These are phyloP conservation scores for Heliophila coronopifolia DNA, from an alignment of 441 rosid species.

Conservation along the genomic window DNA sequence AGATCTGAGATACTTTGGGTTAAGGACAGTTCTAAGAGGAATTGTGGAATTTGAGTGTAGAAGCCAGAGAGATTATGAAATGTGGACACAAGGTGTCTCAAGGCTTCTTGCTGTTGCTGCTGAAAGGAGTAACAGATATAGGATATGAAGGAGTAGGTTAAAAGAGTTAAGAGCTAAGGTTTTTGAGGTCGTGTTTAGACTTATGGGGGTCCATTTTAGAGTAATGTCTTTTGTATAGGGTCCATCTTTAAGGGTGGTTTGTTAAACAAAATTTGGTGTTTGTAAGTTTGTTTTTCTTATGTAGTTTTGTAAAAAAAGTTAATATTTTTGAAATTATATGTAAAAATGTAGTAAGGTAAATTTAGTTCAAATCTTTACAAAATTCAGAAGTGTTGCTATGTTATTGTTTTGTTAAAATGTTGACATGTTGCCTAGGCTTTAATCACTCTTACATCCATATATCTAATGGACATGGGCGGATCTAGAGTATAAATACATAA, in stretches of 20 bases:
- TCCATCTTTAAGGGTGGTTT: not conserved
- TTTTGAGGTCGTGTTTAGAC: not conserved
- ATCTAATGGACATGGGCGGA: too few species aligned
- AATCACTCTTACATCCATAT: too few species aligned
- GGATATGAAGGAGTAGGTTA: constrained; percentile 32
- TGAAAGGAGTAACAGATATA: constrained; percentile 45
- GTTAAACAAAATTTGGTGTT: constrained; percentile 2
- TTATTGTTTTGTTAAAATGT: too few species aligned
- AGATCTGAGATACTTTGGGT: constrained; percentile 57
- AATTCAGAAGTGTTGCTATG: too few species aligned
- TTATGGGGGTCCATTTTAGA: constrained; percentile 10
- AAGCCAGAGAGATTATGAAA: constrained; percentile 69
- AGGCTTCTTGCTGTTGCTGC: constrained; percentile 66
- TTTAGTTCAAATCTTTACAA: too few species aligned
- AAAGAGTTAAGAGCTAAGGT: not conserved
- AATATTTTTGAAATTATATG: not conserved
- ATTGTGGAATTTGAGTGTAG: constrained; percentile 65
- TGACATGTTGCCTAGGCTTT: too few species aligned
- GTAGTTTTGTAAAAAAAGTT: not conserved
- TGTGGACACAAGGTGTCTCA: constrained; percentile 80
- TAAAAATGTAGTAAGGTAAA: too few species aligned
- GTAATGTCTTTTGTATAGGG: not conserved
- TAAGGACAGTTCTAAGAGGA: constrained; percentile 59
- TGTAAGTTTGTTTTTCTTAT: not conserved
- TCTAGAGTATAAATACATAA: too few species aligned